Base-by-base conservation (phyloP, 2,329 filamentous ascomycete genomes). In the Tricladium varicosporioides region DNA sequence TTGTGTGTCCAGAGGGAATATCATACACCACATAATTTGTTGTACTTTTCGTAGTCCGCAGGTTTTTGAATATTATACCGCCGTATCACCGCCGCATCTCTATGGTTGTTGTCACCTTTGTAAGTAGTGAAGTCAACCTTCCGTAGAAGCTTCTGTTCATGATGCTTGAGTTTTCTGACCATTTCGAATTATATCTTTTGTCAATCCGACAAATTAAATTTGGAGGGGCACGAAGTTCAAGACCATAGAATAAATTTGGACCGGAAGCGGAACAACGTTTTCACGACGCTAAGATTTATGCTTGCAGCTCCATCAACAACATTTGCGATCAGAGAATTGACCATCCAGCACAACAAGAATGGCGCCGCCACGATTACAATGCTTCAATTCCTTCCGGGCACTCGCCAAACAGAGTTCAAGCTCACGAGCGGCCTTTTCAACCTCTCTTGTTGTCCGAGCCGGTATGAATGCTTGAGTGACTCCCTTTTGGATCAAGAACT, bases 71-170 rank as follows among this genome's bases (percentile, higher is more conserved):
- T 92, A 76, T 89, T 89, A 75, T 99, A 99, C 61, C 92, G 87
- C 56, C 91, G 85, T 60, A 89, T 83, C 59, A 97, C 84, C 47
- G 80, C 76, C 54, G 91, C 85, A 75, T 93, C 90, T 72, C 93
- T 88, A 77, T 99, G 94, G 67, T 85, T 81, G 70, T 88, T 84
- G 77, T 97, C 92, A 70, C 86, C 86, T 75, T 94, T 94, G 81
- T 93, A 96, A 70, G 88, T 94, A 72, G 92, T 87, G 76, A 99
- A 96, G 77, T 99, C 92, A 75, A 94, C 92, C 72, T 93, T 93
- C 68, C 83, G 81, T 64, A 97, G 84, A 71, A 97, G 88, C 82
- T 94, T 95, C 73, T 94, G 86, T 85, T 99, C 94, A 76, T 97
- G 93, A 76, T 96, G 85, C 77, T 97, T 97, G 71, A 99, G 85